Conservation (phyloP, 768 basidiomycete species). For the Russula emetica region DNA sequence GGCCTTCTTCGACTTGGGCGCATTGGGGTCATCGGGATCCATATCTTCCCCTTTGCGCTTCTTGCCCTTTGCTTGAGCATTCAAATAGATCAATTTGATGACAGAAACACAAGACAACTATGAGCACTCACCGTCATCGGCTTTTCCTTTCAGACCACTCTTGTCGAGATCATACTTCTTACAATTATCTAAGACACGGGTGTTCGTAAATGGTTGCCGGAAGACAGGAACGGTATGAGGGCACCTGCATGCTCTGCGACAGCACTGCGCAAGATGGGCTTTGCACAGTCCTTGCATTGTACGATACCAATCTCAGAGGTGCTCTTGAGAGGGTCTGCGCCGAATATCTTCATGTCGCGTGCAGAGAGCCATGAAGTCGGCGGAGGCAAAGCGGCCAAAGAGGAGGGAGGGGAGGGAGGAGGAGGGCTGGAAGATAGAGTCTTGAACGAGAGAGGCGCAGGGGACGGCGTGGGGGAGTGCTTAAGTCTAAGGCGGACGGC, state of each 20-base stretch:
- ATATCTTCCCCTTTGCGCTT: constrained; percentile 81
- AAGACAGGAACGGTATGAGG: constrained; percentile 25
- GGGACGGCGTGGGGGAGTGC: constrained; percentile 30
- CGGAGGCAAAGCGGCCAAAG: constrained; percentile 45
- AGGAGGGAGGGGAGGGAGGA: constrained; percentile 36
- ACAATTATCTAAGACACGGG: constrained; percentile 48
- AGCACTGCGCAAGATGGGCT: constrained; percentile 73
- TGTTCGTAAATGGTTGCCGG: background rate
- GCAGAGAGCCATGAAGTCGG: constrained; percentile 84
- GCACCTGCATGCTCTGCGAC: constrained; percentile 72
- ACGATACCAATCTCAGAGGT: constrained; percentile 58
- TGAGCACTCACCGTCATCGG: constrained; percentile 39
- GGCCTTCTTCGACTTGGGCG: constrained; percentile 72
- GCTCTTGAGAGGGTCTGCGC: constrained; percentile 60
- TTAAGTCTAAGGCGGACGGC: constrained; percentile 44
- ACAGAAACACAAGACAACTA: background rate
- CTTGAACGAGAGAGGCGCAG: constrained; percentile 62
- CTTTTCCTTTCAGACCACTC: constrained; percentile 56
- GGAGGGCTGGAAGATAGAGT: constrained; percentile 34
- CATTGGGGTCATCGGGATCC: constrained; percentile 54
- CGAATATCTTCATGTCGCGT: constrained; percentile 85
- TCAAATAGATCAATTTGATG: constrained; percentile 7
- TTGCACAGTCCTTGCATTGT: constrained; percentile 76
- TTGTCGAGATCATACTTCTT: constrained; percentile 52
- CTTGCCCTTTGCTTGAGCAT: constrained; percentile 52